Base-by-base conservation (phyloP, 805 yeast species). In the Schwanniomyces yamadae region DNA sequence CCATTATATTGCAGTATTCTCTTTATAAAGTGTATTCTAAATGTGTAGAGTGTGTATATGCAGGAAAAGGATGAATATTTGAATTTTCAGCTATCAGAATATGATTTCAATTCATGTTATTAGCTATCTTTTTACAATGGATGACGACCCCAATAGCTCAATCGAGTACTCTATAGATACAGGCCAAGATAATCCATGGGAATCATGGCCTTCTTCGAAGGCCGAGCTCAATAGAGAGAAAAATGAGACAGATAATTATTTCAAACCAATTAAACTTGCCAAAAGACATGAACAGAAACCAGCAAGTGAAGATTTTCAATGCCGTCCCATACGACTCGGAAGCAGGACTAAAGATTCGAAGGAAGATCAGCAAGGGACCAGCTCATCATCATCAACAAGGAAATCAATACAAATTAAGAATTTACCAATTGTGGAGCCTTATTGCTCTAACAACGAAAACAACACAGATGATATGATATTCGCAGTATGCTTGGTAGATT, bases 401-500 rank as follows among this genome's bases (percentile, higher is more conserved):
- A 41, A 48, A 31, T 52, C 68, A 5, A 58, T 66, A 23, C 66
- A 59, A 34, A 61, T 66, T 42, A 61, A 59, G 31, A 66, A 62
- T 44, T 48, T 66, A 7, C 71, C 71, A 7, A 62, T 62, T 1
- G 50, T 54, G 8, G 45, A 42, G 27, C 31, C 35, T 2, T 25
- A 35, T n/a, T 25, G 26, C 17, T 35, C 41, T 20, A 36, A 35
- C 2, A 28, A 30, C 11, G 31, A 28, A 3, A 35, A 22, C 20
- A 28, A 22, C 4, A 20, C 28, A 4, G 34, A 50, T 32, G 69
- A 66, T 40, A 55, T 80, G 48, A 75, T 91, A 2, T 81, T 86
- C 57, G 96, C 96, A 9, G 76, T 90, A 3, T 83, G 95, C 46
- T 75, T 93, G 10, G 95, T 90, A 14, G 95, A 95, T 47, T 91